Evolutionary conservation across 441 rosid species (phyloP).

Genomic region (Syzygium malaccense): DNA sequence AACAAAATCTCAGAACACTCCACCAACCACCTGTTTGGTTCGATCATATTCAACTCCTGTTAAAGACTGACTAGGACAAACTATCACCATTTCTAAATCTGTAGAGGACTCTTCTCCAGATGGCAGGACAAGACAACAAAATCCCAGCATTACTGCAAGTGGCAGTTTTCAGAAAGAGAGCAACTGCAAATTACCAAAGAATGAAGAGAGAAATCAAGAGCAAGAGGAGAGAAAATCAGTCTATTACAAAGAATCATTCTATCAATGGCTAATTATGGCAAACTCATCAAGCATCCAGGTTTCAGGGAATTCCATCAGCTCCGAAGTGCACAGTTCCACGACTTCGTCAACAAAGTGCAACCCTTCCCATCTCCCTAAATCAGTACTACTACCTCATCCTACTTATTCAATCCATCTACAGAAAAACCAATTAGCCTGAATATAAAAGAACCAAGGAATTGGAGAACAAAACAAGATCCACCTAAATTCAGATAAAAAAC

Average conservation of each 20-base stretch:
- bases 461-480: slow-evolving; percentile 18
- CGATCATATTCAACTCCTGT: neutral
- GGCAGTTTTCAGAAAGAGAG: neutral
- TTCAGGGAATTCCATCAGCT: neutral
- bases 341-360: neutral
- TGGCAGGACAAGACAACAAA: neutral
- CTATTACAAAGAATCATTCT: neutral
- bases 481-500: slow-evolving; percentile 14
- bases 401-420: neutral
- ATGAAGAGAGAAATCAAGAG: neutral
- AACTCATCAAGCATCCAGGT: neutral
- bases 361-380: neutral
- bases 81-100: neutral
- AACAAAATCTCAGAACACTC: neutral
- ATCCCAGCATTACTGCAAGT: neutral
- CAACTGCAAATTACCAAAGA: neutral
- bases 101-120: neutral
- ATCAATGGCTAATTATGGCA: neutral
- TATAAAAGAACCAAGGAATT: slow-evolving; percentile 2
- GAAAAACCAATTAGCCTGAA: neutral
- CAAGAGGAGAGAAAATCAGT: neutral
- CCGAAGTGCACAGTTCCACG: neutral
- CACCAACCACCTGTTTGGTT: neutral
- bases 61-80: neutral
- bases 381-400: neutral